These are phyloP conservation scores for Coprinopsis marcescibilis DNA, from an alignment of 768 basidiomycete species.

Conservation along the genomic window DNA sequence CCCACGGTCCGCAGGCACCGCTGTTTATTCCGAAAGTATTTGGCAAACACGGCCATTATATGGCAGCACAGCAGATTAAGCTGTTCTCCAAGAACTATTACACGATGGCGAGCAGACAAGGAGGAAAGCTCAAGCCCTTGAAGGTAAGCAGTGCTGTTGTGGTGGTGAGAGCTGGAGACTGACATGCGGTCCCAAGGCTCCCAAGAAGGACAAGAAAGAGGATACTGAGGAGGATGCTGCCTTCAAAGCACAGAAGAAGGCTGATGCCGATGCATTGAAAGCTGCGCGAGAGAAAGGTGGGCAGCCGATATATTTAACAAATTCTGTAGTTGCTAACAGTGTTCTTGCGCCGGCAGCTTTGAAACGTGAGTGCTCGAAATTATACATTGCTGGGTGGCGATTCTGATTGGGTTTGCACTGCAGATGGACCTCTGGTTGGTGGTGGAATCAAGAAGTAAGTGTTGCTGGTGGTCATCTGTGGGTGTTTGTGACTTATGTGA, in stretches of 20 bases:
- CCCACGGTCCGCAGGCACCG: background rate
- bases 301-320: slow-evolving; percentile 2
- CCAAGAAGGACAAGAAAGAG: slow-evolving; percentile 78
- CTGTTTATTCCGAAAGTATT: background rate
- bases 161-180: slow-evolving; percentile 2
- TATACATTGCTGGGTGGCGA: slow-evolving; percentile 5
- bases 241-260: slow-evolving; percentile 74
- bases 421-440: slow-evolving; percentile 65
- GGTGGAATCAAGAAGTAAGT: slow-evolving; percentile 86
- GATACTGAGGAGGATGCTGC: slow-evolving; percentile 64
- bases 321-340: slow-evolving; percentile 5
- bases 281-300: slow-evolving; percentile 68
- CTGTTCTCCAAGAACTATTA: background rate
- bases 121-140: slow-evolving; percentile 82
- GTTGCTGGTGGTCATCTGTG: slow-evolving; percentile 5
- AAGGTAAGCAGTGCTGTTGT: slow-evolving; percentile 44
- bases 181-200: slow-evolving; percentile 41
- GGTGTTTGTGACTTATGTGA: background rate
- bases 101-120: slow-evolving; percentile 63
- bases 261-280: slow-evolving; percentile 68
- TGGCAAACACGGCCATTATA: background rate
- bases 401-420: background rate
- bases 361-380: slow-evolving; percentile 39
- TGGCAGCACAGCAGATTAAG: background rate
- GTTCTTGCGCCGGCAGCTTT: slow-evolving; percentile 32